A percentile compares a stretch with the other conserved stretches of the same genome.
Evolutionary conservation across 2,329 filamentous ascomycete genomes (phyloP).

Genomic region (Westerdykella ornata): DNA sequence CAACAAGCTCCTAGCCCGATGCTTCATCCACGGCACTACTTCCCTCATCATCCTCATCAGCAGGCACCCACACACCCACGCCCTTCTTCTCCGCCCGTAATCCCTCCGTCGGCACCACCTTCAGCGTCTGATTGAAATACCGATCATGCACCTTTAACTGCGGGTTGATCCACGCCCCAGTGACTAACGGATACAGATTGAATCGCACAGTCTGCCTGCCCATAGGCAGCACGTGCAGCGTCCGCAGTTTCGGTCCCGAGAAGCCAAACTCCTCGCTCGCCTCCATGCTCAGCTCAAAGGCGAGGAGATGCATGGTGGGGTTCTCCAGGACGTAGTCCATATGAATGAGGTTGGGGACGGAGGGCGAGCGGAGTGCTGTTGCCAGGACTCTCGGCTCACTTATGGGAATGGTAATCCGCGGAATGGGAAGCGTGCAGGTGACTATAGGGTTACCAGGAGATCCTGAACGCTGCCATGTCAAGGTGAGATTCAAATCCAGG

Average conservation of each 20-base stretch:
- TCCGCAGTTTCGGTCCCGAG: constrained; percentile 74
- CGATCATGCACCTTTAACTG: constrained; percentile 74
- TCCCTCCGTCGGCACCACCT: constrained; percentile 70
- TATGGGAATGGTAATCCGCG: constrained; percentile 71
- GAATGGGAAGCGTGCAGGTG: constrained; percentile 62
- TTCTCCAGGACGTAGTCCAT: constrained; percentile 77
- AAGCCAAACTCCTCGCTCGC: constrained; percentile 90
- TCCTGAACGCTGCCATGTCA: constrained; percentile 65
- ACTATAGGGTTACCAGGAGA: constrained; percentile 25
- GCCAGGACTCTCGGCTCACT: constrained; percentile 79
- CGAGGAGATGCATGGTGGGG: constrained; percentile 87
- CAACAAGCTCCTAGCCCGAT: too few relatives aligned
- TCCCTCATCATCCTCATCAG: constrained; percentile 8
- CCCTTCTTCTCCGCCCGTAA: constrained; percentile 52
- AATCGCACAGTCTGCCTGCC: constrained; percentile 70
- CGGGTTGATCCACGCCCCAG: constrained; percentile 63
- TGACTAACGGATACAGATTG: constrained; percentile 60
- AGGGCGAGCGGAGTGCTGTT: constrained; percentile 36
- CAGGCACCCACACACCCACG: constrained; percentile 36
- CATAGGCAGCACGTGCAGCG: constrained; percentile 74
- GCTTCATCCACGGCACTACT: not conserved
- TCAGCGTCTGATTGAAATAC: constrained; percentile 87
- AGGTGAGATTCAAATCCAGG: constrained; percentile 66
- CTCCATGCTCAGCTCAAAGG: constrained; percentile 88
- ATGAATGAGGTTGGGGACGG: constrained; percentile 23